phyloP scores from a whole-genome alignment of 345 rosid genomes.

The Salix suchowensis region DNA sequence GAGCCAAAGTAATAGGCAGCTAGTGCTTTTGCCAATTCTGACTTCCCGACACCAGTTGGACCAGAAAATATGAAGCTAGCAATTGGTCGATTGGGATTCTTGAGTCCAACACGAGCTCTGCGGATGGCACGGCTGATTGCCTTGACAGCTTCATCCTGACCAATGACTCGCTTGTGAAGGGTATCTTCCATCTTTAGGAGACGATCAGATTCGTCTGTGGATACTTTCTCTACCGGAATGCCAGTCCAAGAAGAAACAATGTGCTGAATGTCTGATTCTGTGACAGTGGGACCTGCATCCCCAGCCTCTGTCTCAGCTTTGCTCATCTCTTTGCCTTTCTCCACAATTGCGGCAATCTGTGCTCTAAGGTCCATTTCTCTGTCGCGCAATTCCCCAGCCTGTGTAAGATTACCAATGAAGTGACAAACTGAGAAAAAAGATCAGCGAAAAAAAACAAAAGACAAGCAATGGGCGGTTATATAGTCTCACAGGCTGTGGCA shows the following conservation, averaged over 20 bases:
- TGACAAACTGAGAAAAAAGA: background rate
- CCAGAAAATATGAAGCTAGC: constrained; percentile 99
- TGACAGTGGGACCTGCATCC: constrained; percentile 77
- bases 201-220: constrained; percentile 89
- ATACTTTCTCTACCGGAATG: constrained; percentile 97
- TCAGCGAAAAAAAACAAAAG: background rate
- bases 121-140: constrained; percentile 96
- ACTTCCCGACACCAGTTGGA: constrained; percentile 99
- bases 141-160: constrained; percentile 96
- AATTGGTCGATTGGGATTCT: constrained; percentile 89
- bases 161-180: constrained; percentile 82
- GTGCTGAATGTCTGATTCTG: constrained; percentile 87
- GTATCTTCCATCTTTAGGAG: constrained; percentile 95
- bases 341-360: constrained; percentile 71
- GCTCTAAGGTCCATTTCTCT: constrained; percentile 94
- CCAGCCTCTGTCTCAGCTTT: constrained; percentile 91
- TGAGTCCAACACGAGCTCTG: constrained; percentile 96
- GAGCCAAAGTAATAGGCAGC: constrained; percentile 97
- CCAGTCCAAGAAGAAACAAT: constrained; percentile 96
- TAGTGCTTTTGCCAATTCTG: constrained; percentile 91
- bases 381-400: constrained; percentile 95
- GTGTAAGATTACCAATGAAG: constrained; percentile 14
- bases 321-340: constrained; percentile 89
- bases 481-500: background rate
- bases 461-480: background rate